phyloP scores from a whole-genome alignment of 768 basidiomycete genomes.

The Mycena pura region DNA sequence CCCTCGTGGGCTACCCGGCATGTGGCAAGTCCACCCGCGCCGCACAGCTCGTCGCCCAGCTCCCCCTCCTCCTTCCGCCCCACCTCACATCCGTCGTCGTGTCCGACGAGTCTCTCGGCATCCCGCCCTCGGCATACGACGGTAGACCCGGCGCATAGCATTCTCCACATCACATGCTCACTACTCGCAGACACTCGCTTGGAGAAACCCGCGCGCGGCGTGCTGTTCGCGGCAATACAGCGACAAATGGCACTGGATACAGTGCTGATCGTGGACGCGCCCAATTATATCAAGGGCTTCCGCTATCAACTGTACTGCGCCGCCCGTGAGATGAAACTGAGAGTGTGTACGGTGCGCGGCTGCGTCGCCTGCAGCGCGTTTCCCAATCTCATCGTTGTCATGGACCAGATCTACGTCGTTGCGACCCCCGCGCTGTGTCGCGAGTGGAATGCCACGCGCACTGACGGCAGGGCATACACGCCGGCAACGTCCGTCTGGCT shows the following conservation, averaged over 20 bases:
- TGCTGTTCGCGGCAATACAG: constrained; percentile 84
- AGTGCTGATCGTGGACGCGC: constrained; percentile 87
- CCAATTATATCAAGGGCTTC: constrained; percentile 99
- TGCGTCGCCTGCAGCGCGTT: not conserved
- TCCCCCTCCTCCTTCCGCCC: constrained; percentile 65
- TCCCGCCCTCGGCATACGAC: constrained; percentile 73
- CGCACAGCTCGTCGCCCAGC: constrained; percentile 61
- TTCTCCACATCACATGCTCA: constrained; percentile 2
- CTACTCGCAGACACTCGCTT: constrained; percentile 64
- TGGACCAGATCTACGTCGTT: constrained; percentile 72
- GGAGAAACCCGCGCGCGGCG: constrained; percentile 89
- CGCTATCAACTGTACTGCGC: constrained; percentile 98
- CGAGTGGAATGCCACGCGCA: constrained; percentile 71
- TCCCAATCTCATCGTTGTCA: constrained; percentile 8
- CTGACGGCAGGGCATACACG: constrained; percentile 58
- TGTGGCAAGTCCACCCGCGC: constrained; percentile 87
- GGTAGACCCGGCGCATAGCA: constrained; percentile 61
- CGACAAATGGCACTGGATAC: constrained; percentile 74
- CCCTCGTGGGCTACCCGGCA: constrained; percentile 86
- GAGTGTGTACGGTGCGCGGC: constrained; percentile 84
- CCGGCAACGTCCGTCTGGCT: constrained; percentile 70
- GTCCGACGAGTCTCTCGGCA: constrained; percentile 75
- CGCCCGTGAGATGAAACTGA: constrained; percentile 83
- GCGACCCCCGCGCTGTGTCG: constrained; percentile 77
- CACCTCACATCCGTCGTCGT: constrained; percentile 55